Percentiles rank a stretch among this genome's conserved stretches.
These are phyloP conservation scores for Acer negundo DNA, from an alignment of 345 rosid species.

Conservation along the genomic window DNA sequence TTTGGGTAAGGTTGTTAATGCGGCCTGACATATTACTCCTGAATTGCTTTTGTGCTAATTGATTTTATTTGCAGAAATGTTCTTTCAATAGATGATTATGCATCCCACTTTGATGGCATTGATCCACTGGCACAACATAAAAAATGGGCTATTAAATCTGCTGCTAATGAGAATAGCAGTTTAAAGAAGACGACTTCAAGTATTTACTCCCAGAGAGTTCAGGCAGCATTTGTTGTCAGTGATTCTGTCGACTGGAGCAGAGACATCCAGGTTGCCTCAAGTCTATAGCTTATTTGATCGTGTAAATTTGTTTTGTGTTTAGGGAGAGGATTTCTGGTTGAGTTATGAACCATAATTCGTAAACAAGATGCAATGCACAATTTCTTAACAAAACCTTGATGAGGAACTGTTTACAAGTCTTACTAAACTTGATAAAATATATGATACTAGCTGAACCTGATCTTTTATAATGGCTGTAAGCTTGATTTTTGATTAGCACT, in stretches of 20 bases:
- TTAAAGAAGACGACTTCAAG: constrained; percentile 22
- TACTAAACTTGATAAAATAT: not conserved
- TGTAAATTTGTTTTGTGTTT: not conserved
- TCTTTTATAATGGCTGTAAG: not conserved
- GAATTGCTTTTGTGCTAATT: constrained; percentile 13
- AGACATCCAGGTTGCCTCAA: constrained; percentile 76
- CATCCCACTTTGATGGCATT: constrained; percentile 71
- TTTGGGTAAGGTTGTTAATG: not conserved
- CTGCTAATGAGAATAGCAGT: constrained; percentile 24
- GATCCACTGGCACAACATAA: constrained; percentile 80
- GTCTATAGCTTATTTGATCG: not conserved
- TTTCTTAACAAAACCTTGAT: not conserved
- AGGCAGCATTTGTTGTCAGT: constrained; percentile 86
- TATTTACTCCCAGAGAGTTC: constrained; percentile 55
- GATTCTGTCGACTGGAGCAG: constrained; percentile 95
- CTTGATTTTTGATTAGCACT: not conserved
- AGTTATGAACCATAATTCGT: not conserved
- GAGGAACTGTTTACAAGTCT: not conserved
- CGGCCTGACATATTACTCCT: not conserved
- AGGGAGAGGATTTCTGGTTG: not conserved
- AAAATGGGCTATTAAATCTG: constrained; percentile 48
- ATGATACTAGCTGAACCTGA: not conserved
- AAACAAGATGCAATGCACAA: not conserved
- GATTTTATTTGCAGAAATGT: constrained; percentile 62
- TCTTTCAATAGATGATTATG: constrained; percentile 77